Evolutionary conservation across 352 stramenopile genomes (phyloP).

Genomic region (Thalassiosira sp.): DNA sequence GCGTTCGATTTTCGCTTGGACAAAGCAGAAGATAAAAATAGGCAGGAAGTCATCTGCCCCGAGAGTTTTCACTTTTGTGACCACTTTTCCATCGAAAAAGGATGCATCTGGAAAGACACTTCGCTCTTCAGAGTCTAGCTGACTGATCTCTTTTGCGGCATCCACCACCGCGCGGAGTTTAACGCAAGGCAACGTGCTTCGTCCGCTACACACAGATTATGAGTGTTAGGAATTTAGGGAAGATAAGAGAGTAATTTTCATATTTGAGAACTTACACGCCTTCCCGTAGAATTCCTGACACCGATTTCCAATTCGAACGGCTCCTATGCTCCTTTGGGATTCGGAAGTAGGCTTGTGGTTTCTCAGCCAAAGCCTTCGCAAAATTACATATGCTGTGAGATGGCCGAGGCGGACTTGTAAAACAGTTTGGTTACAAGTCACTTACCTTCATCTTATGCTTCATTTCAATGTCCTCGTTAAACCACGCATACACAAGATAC

Average conservation of each 20-base stretch:
- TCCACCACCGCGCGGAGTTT: conserved; percentile 80
- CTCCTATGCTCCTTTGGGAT: conserved; percentile 62
- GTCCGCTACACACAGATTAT: conserved; percentile 12
- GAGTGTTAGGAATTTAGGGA: too few relatives aligned
- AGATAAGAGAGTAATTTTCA: too few relatives aligned
- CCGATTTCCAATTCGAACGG: conserved; percentile 66
- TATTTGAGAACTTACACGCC: conserved; percentile 50
- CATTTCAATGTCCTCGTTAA: conserved; percentile 78
- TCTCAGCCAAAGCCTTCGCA: conserved; percentile 43
- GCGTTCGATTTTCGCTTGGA: conserved; percentile 73
- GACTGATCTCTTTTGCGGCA: conserved; percentile 70
- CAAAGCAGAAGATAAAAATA: conserved; percentile 81
- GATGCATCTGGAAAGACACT: conserved; percentile 26
- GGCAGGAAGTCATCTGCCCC: conserved; percentile 80
- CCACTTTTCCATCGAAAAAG: conserved; percentile 43
- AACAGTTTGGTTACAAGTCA: background rate
- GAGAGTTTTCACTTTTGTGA: conserved; percentile 42
- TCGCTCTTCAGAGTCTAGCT: conserved; percentile 52
- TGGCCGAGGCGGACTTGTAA: background rate
- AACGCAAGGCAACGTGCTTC: conserved; percentile 74
- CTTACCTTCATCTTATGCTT: conserved; percentile 74
- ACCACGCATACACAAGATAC: conserved; percentile 76
- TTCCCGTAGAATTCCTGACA: conserved; percentile 68
- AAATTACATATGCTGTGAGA: conserved; percentile 1
- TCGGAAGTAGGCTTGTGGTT: conserved; percentile 59